phyloP scores from a whole-genome alignment of 768 basidiomycete genomes.

The Chalciporus piperatus region DNA sequence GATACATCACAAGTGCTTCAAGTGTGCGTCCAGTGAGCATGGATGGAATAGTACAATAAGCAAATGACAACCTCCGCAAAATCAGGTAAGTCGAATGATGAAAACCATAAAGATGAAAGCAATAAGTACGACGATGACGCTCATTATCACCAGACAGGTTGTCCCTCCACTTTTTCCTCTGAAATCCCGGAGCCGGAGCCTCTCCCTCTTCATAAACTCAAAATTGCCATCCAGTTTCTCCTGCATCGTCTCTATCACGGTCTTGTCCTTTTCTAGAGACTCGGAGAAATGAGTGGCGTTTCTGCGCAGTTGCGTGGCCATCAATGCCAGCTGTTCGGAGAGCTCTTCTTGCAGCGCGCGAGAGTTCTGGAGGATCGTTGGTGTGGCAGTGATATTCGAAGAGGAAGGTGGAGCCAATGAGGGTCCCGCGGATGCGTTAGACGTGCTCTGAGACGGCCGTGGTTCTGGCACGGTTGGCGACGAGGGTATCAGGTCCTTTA shows the following conservation, averaged over 20 bases:
- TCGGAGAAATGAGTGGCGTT: conserved; percentile 80
- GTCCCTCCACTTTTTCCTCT: conserved; percentile 63
- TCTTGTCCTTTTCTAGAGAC: conserved; percentile 71
- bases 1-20: conserved; percentile 5
- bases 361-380: conserved; percentile 52
- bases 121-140: conserved; percentile 62
- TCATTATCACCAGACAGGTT: conserved; percentile 66
- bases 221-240: conserved; percentile 74
- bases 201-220: conserved; percentile 64
- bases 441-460: background rate
- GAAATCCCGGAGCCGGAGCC: conserved; percentile 58
- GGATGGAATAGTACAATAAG: conserved; percentile 2
- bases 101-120: conserved; percentile 48
- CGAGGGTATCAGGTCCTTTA: conserved; percentile 39
- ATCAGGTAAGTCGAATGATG: conserved; percentile 62
- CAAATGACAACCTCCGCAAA: background rate
- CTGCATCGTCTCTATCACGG: conserved; percentile 62
- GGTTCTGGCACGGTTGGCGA: conserved; percentile 23
- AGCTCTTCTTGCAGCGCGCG: conserved; percentile 70
- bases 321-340: conserved; percentile 68
- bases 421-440: conserved; percentile 16
- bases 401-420: conserved; percentile 33
- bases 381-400: conserved; percentile 33
- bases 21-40: background rate
- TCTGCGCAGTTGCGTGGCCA: conserved; percentile 85